phyloP scores from a whole-genome alignment of 2,329 filamentous ascomycete genomes.

The Cryphonectria nitschkei region DNA sequence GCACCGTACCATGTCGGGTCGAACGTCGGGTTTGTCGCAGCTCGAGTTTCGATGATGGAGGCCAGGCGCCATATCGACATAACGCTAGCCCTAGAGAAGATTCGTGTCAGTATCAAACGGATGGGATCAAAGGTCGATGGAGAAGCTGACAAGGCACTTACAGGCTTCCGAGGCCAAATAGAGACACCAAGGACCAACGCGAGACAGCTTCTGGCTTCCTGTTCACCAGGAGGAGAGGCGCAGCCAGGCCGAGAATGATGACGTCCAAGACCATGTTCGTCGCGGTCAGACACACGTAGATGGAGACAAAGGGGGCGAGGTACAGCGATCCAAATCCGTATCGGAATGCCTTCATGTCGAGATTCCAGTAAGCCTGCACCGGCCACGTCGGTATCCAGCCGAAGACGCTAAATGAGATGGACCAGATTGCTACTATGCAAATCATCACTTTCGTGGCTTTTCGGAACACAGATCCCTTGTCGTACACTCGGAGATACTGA shows the following conservation, averaged over 20 bases:
- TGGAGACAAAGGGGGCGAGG: constrained; percentile 34
- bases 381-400: constrained; percentile 40
- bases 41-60: constrained; percentile 36
- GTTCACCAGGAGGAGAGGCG: constrained; percentile 37
- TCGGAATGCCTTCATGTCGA: constrained; percentile 19
- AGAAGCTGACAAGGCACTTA: constrained; percentile 29
- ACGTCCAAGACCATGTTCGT: constrained; percentile 40
- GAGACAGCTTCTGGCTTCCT: constrained; percentile 35
- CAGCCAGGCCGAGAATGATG: constrained; percentile 38
- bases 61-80: constrained; percentile 40
- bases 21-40: constrained; percentile 39
- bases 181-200: constrained; percentile 35
- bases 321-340: constrained; percentile 40
- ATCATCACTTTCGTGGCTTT: constrained; percentile 32
- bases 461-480: constrained; percentile 25
- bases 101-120: not conserved
- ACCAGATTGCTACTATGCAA: constrained; percentile 37
- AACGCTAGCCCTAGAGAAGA: constrained; percentile 35
- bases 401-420: constrained; percentile 37
- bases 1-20: constrained; percentile 44
- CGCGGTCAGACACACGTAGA: constrained; percentile 36
- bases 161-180: constrained; percentile 39
- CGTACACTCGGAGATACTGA: constrained; percentile 33
- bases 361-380: constrained; percentile 39
- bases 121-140: not conserved